These are phyloP conservation scores for Diaporthe sp. DNA, from an alignment of 2,329 filamentous ascomycete genomes.

Conservation along the genomic window DNA sequence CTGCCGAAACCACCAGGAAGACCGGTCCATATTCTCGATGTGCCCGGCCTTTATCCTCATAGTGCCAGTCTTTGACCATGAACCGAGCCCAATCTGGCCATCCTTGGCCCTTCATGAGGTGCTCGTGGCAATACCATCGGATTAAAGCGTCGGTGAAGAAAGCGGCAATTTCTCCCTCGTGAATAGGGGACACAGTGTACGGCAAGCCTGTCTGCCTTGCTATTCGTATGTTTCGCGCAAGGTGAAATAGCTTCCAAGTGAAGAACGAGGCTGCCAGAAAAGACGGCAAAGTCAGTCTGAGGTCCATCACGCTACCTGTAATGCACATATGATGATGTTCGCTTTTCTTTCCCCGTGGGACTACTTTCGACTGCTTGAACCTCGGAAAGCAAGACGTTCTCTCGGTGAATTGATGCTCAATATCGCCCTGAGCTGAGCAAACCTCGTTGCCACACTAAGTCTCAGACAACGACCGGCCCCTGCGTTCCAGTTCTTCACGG, in stretches of 20 bases:
- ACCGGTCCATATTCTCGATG: background rate
- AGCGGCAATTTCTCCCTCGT: background rate
- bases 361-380: too few species aligned
- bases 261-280: background rate
- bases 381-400: too few species aligned
- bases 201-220: background rate
- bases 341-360: too few species aligned
- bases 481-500: too few species aligned
- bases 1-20: background rate
- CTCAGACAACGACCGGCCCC: too few species aligned
- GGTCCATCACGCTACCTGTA: background rate
- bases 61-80: background rate
- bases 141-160: background rate
- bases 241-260: background rate
- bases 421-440: too few species aligned
- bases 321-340: too few species aligned
- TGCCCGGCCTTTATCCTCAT: background rate
- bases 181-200: background rate
- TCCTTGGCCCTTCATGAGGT: background rate
- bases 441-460: too few species aligned
- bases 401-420: too few species aligned
- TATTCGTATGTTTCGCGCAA: background rate
- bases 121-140: background rate
- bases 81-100: background rate
- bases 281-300: background rate